Conservation (phyloP, 345 rosid species). For the Pistacia vera region DNA sequence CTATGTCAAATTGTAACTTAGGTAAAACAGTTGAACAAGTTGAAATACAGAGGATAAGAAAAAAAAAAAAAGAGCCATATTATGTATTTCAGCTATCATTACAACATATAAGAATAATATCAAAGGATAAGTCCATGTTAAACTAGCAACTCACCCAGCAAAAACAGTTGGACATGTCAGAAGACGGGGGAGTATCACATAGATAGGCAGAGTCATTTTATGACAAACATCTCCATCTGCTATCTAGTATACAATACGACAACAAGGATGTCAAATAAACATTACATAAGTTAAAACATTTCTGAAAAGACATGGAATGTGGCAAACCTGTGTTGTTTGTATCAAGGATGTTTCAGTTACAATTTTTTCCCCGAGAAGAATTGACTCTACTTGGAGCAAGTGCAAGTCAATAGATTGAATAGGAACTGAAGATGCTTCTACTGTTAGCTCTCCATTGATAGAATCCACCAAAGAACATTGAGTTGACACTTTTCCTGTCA, state of each 20-base stretch:
- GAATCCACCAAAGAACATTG: constrained; percentile 74
- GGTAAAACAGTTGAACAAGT: not conserved
- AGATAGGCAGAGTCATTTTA: constrained; percentile 66
- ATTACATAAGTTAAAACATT: not conserved
- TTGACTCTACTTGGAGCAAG: constrained; percentile 70
- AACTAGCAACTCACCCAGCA: constrained; percentile 64
- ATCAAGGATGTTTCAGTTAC: constrained; percentile 85
- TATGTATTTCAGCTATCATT: constrained; percentile 2
- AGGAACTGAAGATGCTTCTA: constrained; percentile 78
- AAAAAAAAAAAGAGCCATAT: not conserved
- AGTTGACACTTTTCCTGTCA: constrained; percentile 77
- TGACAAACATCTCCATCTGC: constrained; percentile 93
- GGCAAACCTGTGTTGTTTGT: constrained; percentile 81
- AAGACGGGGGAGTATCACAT: constrained; percentile 85
- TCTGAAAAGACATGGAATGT: constrained; percentile 4
- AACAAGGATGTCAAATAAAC: constrained; percentile 10
- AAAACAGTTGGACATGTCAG: constrained; percentile 81
- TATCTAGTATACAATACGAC: constrained; percentile 46
- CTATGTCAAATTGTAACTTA: not conserved
- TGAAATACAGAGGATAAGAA: not conserved
- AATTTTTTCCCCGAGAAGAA: constrained; percentile 79
- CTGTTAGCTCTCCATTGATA: constrained; percentile 75
- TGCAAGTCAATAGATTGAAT: constrained; percentile 77
- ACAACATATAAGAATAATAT: not conserved
- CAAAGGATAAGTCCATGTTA: not conserved